A percentile compares a stretch with the other conserved stretches of the same genome.
Conservation (phyloP, 768 basidiomycete genomes). For the Kondoa subrosea region DNA sequence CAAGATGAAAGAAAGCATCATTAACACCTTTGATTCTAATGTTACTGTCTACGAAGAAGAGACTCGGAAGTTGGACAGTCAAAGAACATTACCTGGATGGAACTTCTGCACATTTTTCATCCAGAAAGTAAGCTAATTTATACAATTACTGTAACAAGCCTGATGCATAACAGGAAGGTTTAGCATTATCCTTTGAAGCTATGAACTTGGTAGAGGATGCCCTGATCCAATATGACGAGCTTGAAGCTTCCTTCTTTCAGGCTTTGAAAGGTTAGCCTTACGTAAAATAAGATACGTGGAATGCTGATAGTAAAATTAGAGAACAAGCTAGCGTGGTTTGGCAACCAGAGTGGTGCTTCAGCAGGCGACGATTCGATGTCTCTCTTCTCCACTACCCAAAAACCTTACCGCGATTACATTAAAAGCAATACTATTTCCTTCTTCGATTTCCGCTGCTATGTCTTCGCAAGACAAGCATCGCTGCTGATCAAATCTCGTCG, state of each 20-base stretch:
- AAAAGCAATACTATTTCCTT: slow-evolving; percentile 76
- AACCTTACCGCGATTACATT: slow-evolving; percentile 76
- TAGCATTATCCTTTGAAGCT: slow-evolving; percentile 79
- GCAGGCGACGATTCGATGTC: slow-evolving; percentile 62
- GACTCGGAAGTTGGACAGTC: slow-evolving; percentile 69
- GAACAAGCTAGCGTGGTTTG: slow-evolving; percentile 82
- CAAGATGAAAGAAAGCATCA: slow-evolving; percentile 75
- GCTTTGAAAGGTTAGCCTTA: slow-evolving; percentile 31
- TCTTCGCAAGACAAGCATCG: slow-evolving; percentile 68
- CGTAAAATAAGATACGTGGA: too few relatives aligned
- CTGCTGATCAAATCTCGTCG: slow-evolving; percentile 54
- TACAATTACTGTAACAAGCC: neutral
- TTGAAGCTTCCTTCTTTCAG: slow-evolving; percentile 60
- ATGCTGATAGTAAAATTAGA: too few relatives aligned
- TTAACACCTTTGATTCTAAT: slow-evolving; percentile 66
- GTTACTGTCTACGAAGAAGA: slow-evolving; percentile 73
- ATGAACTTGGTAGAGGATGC: slow-evolving; percentile 82
- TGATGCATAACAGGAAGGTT: slow-evolving; percentile 54
- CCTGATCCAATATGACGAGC: slow-evolving; percentile 69
- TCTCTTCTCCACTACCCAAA: slow-evolving; percentile 58
- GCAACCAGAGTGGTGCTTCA: slow-evolving; percentile 54
- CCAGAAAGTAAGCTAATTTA: slow-evolving; percentile 48
- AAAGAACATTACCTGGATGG: slow-evolving; percentile 89
- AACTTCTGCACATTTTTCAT: slow-evolving; percentile 96
- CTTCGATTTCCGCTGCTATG: slow-evolving; percentile 82